phyloP scores from a whole-genome alignment of 768 basidiomycete species.

The Rhodotorula babjevae region DNA sequence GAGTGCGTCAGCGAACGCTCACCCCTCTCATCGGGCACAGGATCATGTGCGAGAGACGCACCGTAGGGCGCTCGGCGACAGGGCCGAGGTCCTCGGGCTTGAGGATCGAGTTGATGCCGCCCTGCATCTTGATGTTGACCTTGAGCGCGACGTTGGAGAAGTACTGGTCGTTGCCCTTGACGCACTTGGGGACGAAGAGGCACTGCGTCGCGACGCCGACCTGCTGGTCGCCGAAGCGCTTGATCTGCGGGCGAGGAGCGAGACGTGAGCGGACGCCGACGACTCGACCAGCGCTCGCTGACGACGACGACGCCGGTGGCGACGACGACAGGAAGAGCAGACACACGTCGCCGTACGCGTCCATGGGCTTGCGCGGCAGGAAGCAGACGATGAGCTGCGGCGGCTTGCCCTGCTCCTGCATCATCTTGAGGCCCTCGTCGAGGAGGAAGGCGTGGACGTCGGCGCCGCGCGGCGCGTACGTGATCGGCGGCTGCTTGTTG shows the following conservation, averaged over 20 bases:
- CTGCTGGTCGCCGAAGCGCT: conserved; percentile 31
- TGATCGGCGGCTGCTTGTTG: background rate
- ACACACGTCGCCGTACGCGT: background rate
- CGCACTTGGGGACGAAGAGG: conserved; percentile 2
- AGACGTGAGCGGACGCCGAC: background rate
- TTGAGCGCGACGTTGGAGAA: conserved; percentile 30
- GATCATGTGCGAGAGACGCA: background rate
- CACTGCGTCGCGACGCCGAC: conserved; percentile 39
- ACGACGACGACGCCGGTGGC: background rate
- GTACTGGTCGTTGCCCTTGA: conserved; percentile 2
- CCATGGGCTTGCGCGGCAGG: conserved; percentile 6
- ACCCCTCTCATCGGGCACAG: too few species aligned
- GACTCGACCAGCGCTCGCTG: too few species aligned
- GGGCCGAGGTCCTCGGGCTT: conserved; percentile 3
- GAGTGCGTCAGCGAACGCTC: too few species aligned
- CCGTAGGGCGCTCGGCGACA: conserved; percentile 16
- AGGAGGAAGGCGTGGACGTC: background rate
- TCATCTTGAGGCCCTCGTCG: background rate
- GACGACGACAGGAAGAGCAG: too few species aligned
- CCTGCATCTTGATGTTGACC: conserved; percentile 34
- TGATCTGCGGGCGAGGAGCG: conserved; percentile 9
- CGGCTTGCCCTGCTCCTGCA: background rate
- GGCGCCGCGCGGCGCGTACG: conserved; percentile 6
- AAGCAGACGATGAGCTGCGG: conserved; percentile 13
- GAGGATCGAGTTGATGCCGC: conserved; percentile 30